Conservation (phyloP, 805 yeast species). For the Hanseniaspora osmophila region DNA sequence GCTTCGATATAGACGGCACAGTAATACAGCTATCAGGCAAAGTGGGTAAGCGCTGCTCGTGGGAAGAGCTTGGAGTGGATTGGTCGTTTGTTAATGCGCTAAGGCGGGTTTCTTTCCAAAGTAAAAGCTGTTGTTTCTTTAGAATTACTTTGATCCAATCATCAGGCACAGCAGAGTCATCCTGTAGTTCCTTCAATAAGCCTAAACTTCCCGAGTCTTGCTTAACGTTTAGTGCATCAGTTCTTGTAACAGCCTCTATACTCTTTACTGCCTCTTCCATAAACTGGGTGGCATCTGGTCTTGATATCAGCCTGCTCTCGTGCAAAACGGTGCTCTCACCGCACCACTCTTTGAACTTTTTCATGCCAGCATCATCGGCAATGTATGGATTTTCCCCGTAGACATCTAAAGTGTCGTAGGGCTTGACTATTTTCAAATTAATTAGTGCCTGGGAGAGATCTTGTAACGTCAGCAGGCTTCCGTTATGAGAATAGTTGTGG, state of each 20-base stretch:
- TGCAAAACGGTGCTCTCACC: constrained; percentile 29
- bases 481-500: constrained; percentile 17
- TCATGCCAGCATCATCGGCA: constrained; percentile 33
- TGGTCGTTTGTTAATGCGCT: too few species aligned
- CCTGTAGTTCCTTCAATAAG: neutral
- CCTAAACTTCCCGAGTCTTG: neutral
- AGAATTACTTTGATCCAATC: neutral
- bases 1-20: constrained; percentile 17
- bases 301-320: constrained; percentile 27
- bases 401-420: constrained; percentile 40
- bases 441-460: constrained; percentile 64
- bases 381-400: constrained; percentile 33
- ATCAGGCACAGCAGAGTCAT: neutral
- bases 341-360: constrained; percentile 44
- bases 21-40: too few species aligned
- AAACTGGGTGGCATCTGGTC: constrained; percentile 12
- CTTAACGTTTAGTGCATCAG: too few species aligned
- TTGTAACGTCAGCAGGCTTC: constrained; percentile 26
- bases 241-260: too few species aligned
- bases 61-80: too few species aligned
- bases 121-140: neutral
- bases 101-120: neutral
- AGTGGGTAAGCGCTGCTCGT: too few species aligned
- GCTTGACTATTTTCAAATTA: constrained; percentile 47
- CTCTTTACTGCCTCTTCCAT: too few species aligned